phyloP scores from a whole-genome alignment of 129 eudicot genomes.

The Escallonia rubra region DNA sequence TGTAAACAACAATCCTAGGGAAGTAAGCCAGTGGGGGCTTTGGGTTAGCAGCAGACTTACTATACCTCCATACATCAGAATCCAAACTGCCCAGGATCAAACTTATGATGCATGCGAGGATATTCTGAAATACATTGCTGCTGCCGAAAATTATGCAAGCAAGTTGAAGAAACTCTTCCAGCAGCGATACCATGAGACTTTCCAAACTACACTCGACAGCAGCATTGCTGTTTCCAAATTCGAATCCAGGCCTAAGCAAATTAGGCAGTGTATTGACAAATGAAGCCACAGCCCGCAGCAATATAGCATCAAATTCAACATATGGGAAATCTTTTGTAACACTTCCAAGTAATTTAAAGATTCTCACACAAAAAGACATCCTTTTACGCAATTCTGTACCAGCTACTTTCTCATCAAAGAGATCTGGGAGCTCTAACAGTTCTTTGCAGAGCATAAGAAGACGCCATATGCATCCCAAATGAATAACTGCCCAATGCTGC shows the following conservation, averaged over 20 bases:
- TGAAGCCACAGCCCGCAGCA: constrained; percentile 56
- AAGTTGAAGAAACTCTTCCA: constrained; percentile 78
- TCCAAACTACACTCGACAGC: constrained; percentile 58
- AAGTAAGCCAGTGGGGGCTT: constrained; percentile 69
- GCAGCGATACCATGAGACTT: constrained; percentile 42
- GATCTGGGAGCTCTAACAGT: constrained; percentile 38
- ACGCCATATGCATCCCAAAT: constrained; percentile 62
- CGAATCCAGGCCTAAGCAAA: constrained; percentile 52
- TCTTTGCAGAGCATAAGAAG: constrained; percentile 48
- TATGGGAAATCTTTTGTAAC: constrained; percentile 50
- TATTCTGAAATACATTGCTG: constrained; percentile 58
- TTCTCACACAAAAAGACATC: constrained; percentile 50
- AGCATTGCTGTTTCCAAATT: constrained; percentile 44
- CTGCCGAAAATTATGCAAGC: constrained; percentile 53
- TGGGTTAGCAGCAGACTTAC: constrained; percentile 39
- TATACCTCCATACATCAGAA: constrained; percentile 60
- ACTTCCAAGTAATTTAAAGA: constrained; percentile 64
- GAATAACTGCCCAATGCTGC: constrained; percentile 82
- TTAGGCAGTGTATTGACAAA: constrained; percentile 56
- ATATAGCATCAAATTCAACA: constrained; percentile 42
- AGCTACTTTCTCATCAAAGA: constrained; percentile 57
- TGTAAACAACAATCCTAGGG: constrained; percentile 63
- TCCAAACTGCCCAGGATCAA: constrained; percentile 60
- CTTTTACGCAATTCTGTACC: constrained; percentile 45
- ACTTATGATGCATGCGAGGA: constrained; percentile 54